Evolutionary conservation across 176 grass and related monocot genomes (phyloP), one percentile per base, ranked within the genome.

Genomic region (Oryza meridionalis): DNA sequence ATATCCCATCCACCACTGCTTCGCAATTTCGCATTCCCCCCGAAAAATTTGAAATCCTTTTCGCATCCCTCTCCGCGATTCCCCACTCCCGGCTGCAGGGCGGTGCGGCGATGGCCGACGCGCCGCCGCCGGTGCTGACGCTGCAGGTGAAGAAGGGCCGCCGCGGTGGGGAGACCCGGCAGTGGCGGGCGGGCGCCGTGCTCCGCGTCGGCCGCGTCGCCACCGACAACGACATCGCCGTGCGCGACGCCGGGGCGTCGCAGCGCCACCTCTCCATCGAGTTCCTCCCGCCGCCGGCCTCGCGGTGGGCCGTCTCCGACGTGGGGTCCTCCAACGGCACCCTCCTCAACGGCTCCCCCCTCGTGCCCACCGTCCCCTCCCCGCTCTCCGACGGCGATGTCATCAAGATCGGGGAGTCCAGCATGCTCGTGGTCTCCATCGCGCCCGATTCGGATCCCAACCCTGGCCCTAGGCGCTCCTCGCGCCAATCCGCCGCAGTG

Each of bases 251-350:
- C 31, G 93, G 96, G 76, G 81, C 88, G 22, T 98, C 96, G 64
- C 87, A 98, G 80, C 86, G 85, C 67, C 93, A 98, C 85, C 87
- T 98, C 22, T 27, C 65, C 77, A 49, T 98, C 86, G 43, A 86
- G 40, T 95, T 93, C 76, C 77, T 90, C 62, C 72, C 72, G 21
- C 88, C 90, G 29, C 74, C 79, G 24, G 61, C 81, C 22, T 50
- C 84, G 70, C 65, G 83, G 25, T 98, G 96, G 96, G 80, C 75
- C 32, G 82, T 90, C 40, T 86, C 85, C 27, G 96, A 98, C 50
- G 72, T 95, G n/a, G 91, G 80, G 11, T 93, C 92, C 81, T 98
- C 91, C 73, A 98, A 98, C 37, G 93, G 96, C 2, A 98, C 96
- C 66, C 9, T 91, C 77, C 88, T 95, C 70, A 95, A 98, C 55